A percentile compares a stretch with the other conserved stretches of the same genome.
These are phyloP conservation scores for Lipomyces anomalus DNA, from an alignment of 805 yeast genomes.

Conservation along the genomic window DNA sequence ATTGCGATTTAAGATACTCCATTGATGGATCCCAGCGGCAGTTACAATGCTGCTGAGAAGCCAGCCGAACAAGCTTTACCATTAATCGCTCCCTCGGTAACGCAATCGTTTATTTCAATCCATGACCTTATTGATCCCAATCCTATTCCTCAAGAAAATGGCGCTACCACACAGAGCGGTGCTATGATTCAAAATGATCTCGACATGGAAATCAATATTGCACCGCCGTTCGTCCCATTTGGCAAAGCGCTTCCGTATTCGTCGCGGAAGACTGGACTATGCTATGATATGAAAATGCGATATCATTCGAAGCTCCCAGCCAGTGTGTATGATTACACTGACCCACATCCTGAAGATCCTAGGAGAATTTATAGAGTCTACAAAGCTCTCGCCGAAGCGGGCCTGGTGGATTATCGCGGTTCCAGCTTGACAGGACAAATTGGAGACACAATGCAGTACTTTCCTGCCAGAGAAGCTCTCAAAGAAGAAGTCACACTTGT, in stretches of 20 bases:
- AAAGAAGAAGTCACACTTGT: conserved; percentile 80
- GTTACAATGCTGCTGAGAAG: too few relatives aligned
- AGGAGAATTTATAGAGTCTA: conserved; percentile 90
- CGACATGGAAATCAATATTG: conserved; percentile 85
- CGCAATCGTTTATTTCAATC: too few relatives aligned
- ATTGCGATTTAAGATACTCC: too few relatives aligned
- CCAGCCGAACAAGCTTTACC: too few relatives aligned
- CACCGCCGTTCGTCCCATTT: not conserved
- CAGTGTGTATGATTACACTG: conserved; percentile 86
- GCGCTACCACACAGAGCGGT: too few relatives aligned
- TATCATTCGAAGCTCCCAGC: conserved; percentile 94
- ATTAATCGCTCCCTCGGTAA: too few relatives aligned
- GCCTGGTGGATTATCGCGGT: conserved; percentile 73
- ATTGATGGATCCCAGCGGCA: too few relatives aligned
- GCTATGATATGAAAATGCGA: conserved; percentile 95
- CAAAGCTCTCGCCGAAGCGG: conserved; percentile 90
- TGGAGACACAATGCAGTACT: conserved; percentile 80
- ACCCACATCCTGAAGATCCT: conserved; percentile 99
- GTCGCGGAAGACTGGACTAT: conserved; percentile 71
- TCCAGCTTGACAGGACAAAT: conserved; percentile 66
- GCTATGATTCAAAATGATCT: conserved; percentile 85
- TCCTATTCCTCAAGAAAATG: too few relatives aligned
- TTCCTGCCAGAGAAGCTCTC: conserved; percentile 86
- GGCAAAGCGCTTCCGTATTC: conserved; percentile 15
- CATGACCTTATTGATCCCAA: too few relatives aligned